These are phyloP conservation scores for Mortierella sp. DNA, from an alignment of 371 early-diverging fungal genomes.

Conservation along the genomic window DNA sequence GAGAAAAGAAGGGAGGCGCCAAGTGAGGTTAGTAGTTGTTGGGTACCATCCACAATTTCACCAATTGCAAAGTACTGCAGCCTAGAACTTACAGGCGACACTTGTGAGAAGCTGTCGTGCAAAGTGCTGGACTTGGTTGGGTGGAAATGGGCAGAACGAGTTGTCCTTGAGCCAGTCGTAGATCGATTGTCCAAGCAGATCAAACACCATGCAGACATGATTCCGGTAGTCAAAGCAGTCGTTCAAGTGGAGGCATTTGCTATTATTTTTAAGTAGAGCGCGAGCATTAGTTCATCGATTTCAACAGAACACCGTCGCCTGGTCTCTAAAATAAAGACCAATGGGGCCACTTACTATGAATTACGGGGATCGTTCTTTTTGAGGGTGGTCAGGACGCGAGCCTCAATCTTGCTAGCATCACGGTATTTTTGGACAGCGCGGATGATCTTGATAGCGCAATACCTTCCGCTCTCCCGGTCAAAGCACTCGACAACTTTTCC, in stretches of 20 bases:
- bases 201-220: slow-evolving; percentile 98
- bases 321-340: neutral
- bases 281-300: neutral
- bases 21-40: neutral
- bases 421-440: slow-evolving; percentile 95
- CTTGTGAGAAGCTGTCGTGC: slow-evolving; percentile 82
- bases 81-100: slow-evolving; percentile 71
- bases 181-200: slow-evolving; percentile 86
- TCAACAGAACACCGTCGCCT: no score
- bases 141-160: slow-evolving; percentile 88
- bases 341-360: slow-evolving; percentile 62
- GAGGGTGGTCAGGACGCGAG: slow-evolving; percentile 85
- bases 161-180: slow-evolving; percentile 96
- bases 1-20: neutral
- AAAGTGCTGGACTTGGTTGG: slow-evolving; percentile 87
- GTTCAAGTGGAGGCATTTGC: slow-evolving; percentile 71
- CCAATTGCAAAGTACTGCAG: slow-evolving; percentile 62
- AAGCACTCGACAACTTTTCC: slow-evolving; percentile 95
- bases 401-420: slow-evolving; percentile 93
- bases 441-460: slow-evolving; percentile 90
- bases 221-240: slow-evolving; percentile 88
- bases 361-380: slow-evolving; percentile 83
- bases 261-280: slow-evolving; percentile 27
- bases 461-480: slow-evolving; percentile 72
- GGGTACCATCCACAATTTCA: neutral